phyloP scores from a whole-genome alignment of 257 asterid genomes.

The Osmanthus fragrans region DNA sequence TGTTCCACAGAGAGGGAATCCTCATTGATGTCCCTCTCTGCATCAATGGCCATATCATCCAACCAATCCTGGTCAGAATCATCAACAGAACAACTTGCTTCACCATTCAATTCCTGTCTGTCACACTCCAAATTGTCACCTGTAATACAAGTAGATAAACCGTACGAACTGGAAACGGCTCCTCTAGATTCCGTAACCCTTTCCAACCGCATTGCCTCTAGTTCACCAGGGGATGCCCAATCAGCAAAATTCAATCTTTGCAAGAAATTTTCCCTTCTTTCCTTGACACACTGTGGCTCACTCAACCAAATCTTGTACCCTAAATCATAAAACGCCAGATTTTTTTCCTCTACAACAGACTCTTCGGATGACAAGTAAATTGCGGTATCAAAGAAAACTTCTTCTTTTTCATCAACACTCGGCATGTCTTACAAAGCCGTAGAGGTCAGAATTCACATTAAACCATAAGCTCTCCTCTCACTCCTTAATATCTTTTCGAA shows the following conservation, averaged over 20 bases:
- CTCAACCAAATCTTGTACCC: conserved; percentile 61
- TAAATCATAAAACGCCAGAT: neutral
- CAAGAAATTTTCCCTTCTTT: conserved; percentile 47
- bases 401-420: conserved; percentile 49
- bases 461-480: conserved; percentile 23
- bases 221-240: conserved; percentile 11
- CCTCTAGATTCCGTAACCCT: conserved; percentile 30
- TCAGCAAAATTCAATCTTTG: conserved; percentile 48
- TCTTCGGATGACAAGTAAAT: conserved; percentile 48
- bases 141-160: neutral
- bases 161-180: conserved; percentile 28
- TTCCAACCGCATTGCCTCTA: conserved; percentile 18
- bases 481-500: conserved; percentile 15
- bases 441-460: conserved; percentile 36
- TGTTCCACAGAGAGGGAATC: conserved; percentile 3
- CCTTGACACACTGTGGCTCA: conserved; percentile 65
- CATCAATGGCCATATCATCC: conserved; percentile 26
- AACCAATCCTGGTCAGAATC: conserved; percentile 41
- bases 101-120: conserved; percentile 47
- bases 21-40: conserved; percentile 23
- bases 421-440: conserved; percentile 42
- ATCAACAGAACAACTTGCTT: conserved; percentile 49
- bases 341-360: conserved; percentile 10
- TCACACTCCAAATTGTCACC: conserved; percentile 34
- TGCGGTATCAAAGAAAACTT: conserved; percentile 60